These are phyloP conservation scores for Scedosporium minutisporum DNA, from an alignment of 2,329 filamentous ascomycete genomes.

Conservation along the genomic window DNA sequence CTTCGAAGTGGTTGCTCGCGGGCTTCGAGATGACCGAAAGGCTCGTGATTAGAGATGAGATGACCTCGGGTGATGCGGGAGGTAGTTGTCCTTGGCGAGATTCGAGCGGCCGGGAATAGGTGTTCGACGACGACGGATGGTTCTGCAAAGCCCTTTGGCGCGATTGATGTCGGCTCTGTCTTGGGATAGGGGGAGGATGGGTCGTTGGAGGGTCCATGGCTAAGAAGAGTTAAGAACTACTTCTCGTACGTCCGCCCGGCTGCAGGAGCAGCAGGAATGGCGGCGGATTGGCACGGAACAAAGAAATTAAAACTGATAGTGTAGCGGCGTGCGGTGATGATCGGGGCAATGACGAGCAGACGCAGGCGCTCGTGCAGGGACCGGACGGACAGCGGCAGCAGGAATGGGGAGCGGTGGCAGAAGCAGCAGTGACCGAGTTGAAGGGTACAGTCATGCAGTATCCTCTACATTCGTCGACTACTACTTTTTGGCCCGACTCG, in stretches of 20 bases:
- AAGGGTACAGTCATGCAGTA: neutral
- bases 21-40: slow-evolving; percentile 59
- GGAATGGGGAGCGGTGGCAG: neutral
- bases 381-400: neutral
- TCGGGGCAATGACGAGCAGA: neutral
- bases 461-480: neutral
- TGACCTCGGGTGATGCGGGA: slow-evolving; percentile 58
- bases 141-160: slow-evolving; percentile 11
- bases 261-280: neutral
- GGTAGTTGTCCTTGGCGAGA: slow-evolving; percentile 16
- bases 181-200: slow-evolving; percentile 11
- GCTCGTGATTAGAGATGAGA: slow-evolving; percentile 59
- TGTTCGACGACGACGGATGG: neutral
- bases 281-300: neutral
- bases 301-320: neutral
- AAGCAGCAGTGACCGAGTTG: neutral
- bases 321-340: neutral
- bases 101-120: neutral
- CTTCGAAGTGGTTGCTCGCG: slow-evolving; percentile 60
- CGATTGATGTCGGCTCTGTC: slow-evolving; percentile 11
- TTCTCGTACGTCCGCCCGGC: neutral
- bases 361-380: neutral
- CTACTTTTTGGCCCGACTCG: neutral
- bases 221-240: neutral
- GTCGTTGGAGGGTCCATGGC: slow-evolving; percentile 10